These are phyloP conservation scores for Collybia sordida DNA, from an alignment of 768 basidiomycete genomes.

Conservation along the genomic window DNA sequence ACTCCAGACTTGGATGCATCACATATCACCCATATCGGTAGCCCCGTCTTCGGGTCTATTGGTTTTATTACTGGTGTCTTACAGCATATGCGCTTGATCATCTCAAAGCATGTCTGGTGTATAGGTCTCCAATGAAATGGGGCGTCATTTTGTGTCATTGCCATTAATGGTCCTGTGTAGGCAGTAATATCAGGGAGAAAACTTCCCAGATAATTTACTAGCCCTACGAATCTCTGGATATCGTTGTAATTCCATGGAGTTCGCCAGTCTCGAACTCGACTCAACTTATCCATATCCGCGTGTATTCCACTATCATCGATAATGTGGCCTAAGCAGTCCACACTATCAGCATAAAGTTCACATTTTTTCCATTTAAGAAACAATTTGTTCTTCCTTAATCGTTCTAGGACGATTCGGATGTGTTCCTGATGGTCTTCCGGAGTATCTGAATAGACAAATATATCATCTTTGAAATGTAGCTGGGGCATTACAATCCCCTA, in stretches of 20 bases:
- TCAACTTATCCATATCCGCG: constrained; percentile 34
- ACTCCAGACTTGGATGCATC: constrained; percentile 23
- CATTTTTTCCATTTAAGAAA: constrained; percentile 33
- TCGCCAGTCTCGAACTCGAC: constrained; percentile 29
- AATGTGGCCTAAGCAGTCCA: constrained; percentile 39
- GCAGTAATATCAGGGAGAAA: constrained; percentile 34
- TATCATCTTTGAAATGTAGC: constrained; percentile 48
- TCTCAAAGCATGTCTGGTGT: constrained; percentile 20
- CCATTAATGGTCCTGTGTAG: constrained; percentile 29
- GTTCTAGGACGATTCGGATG: constrained; percentile 28
- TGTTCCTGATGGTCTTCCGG: constrained; percentile 36
- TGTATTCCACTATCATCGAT: constrained; percentile 39
- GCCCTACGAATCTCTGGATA: constrained; percentile 37
- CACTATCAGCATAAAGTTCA: constrained; percentile 23
- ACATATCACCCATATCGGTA: constrained; percentile 27
- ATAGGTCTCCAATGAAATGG: constrained; percentile 25
- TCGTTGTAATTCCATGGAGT: constrained; percentile 30
- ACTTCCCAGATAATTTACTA: constrained; percentile 35
- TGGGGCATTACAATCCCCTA: constrained; percentile 44
- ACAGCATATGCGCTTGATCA: constrained; percentile 18
- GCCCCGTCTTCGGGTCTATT: constrained; percentile 13
- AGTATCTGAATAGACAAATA: constrained; percentile 35
- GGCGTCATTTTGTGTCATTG: constrained; percentile 23
- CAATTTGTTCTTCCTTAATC: constrained; percentile 14
- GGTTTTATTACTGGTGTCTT: constrained; percentile 20